These are phyloP conservation scores for Aspergillus steynii DNA, from an alignment of 495 filamentous ascomycete genomes.

Conservation along the genomic window DNA sequence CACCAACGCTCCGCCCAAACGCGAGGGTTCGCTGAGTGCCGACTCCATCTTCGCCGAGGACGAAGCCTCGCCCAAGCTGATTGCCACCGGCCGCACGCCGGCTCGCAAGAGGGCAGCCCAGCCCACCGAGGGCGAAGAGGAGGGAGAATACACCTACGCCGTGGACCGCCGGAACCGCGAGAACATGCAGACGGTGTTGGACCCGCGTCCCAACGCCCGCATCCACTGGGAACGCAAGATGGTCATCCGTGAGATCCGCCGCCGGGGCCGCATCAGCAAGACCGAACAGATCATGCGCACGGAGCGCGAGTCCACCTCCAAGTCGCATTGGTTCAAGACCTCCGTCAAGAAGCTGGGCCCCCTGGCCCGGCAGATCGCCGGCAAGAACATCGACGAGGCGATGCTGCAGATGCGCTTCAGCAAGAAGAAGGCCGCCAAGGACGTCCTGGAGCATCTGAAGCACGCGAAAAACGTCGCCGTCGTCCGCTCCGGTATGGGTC, in stretches of 20 bases:
- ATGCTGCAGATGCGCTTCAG: conserved; percentile 93
- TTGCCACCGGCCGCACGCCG: conserved; percentile 33
- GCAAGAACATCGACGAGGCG: conserved; percentile 89
- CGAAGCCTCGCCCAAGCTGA: conserved; percentile 23
- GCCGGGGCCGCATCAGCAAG: conserved; percentile 65
- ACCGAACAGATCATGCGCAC: conserved; percentile 64
- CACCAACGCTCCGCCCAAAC: conserved; percentile 30
- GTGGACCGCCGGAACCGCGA: conserved; percentile 44
- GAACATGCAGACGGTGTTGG: conserved; percentile 56
- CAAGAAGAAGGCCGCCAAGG: conserved; percentile 86
- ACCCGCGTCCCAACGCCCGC: conserved; percentile 68
- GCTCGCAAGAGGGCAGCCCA: conserved; percentile 16
- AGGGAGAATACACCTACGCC: conserved; percentile 10
- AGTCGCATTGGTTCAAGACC: conserved; percentile 71
- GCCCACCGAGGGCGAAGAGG: conserved; percentile 19
- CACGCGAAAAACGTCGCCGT: conserved; percentile 76
- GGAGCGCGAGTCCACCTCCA: conserved; percentile 66
- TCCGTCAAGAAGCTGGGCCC: conserved; percentile 84
- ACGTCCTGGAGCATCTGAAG: conserved; percentile 75
- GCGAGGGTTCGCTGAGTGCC: conserved; percentile 37
- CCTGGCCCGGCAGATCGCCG: conserved; percentile 81
- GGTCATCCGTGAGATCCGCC: conserved; percentile 68
- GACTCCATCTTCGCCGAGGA: conserved; percentile 49
- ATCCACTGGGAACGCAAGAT: conserved; percentile 79
- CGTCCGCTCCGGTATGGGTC: conserved; percentile 78